Base-by-base conservation (phyloP, 176 grass and related monocot species). In the Poa annua region DNA sequence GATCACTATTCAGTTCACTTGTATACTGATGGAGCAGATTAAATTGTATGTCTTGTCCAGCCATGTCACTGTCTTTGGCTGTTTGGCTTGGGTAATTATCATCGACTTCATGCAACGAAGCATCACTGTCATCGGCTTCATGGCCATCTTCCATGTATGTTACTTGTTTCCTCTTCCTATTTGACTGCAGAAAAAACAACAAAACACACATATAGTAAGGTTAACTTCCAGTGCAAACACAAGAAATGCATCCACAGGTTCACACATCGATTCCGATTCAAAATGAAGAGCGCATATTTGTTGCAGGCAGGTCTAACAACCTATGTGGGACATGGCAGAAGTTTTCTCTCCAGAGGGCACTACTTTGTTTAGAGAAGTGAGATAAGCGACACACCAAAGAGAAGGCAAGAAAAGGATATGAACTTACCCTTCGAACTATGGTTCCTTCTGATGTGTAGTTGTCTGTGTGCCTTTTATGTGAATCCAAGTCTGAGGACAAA, bases 121-220 rank as follows among this genome's bases (percentile, higher is more conserved):
- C 81, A 50, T 81, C 74, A 74, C 25, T 52, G 41, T 82, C 71
- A 52, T 91, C 83, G 42, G 55, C 63, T 91, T 93, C 89, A 44
- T 74, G 82, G 79, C 67, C 87, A 80, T 91, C 88, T 89, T 98
- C 91, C 54, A 86, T 64, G 80, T 98, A 95, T 32, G 85, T 89
- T 26, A 95, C 85, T 52, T 88, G 80, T 49, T 98, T 98, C 85
- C 71, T 69, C 54, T 79, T 90, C 84, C 91, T 86, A 85, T 38
- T 90, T 78, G 96, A 98, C 92, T 93, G 87, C 59, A 89, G 39
- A 65, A 84, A 86, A 20, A 76, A 17, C 21, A 88, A 1, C 21
- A 71, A 29, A 32, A 86, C 47, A 13, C 49, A 79, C 48, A 83
- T 67, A 83, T 0, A 66, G 75, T 81, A 81, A 84, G 8, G 32